Evolutionary conservation across 192 early-diverging fungal species (phyloP), one percentile per base, ranked within the genome.

Genomic region (Entomortierella parvispora): DNA sequence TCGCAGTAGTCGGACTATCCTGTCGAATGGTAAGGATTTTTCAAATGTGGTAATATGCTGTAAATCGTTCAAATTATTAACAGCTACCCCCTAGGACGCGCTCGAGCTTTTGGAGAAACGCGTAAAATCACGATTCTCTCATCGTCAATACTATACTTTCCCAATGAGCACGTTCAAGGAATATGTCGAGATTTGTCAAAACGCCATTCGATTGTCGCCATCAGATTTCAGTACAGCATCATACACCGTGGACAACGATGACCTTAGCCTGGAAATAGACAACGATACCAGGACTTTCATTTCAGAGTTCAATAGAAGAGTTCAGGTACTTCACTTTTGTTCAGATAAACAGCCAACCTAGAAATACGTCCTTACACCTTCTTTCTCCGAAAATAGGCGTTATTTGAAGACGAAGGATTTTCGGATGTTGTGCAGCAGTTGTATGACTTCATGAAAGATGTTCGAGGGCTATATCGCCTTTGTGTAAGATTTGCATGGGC

Each of bases 51-150:
- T n/a, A 40, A 22, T n/a, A 64, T 4, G 44, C 12, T 32, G 42
- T 2, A 64, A 34, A 12, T 31, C 8, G 37, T 17, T 59, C 8
- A 23, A 42, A 44, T 6, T 20, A 12, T 34, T 9, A 23, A 31
- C 25, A 18, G 33, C 28, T 49, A n/a, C 0, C 31, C 6, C 0
- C 32, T 79, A 92, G 91, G 94, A 97, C 69, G 88, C 91, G 15
- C 81, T 97, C 37, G 90, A 93, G 45, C 68, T 96, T 32, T 68
- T 99, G 32, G 96, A 98, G 79, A 97, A 98, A 65, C 91, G 96
- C 12, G 96, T 98, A 37, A 96, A 96, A 64, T 96, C 95, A 25
- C 87, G 96, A 31, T 98, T 97, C 81, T 96, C 94, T 12, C 94
- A 97, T 66, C 86, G 94, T 10, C 89, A 91, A 33, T 89, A 97